These are phyloP conservation scores for Eucalyptus erythrocorys DNA, from an alignment of 345 rosid genomes.

Conservation along the genomic window DNA sequence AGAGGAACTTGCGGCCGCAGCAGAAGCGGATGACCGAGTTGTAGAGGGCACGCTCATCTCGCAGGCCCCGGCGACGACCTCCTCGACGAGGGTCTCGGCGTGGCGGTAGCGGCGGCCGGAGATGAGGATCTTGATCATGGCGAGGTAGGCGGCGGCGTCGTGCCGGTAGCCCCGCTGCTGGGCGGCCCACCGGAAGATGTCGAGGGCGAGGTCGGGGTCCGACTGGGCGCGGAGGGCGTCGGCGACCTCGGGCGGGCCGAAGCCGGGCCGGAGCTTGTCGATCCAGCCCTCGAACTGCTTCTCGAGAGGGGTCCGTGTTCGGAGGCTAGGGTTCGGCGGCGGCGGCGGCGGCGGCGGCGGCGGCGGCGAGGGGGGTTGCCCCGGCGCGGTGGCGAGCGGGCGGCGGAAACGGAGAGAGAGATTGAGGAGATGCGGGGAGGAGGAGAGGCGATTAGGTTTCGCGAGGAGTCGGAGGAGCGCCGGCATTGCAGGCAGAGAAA, in stretches of 20 bases:
- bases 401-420: neutral
- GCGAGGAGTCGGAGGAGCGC: neutral
- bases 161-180: constrained; percentile 66
- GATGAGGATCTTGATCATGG: constrained; percentile 47
- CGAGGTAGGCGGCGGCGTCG: constrained; percentile 48
- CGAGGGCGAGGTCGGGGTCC: constrained; percentile 82
- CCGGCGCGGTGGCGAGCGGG: neutral
- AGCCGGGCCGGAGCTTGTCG: constrained; percentile 70
- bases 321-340: constrained; percentile 1
- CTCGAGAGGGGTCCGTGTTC: constrained; percentile 65
- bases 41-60: constrained; percentile 57
- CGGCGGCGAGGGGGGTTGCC: neutral
- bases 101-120: constrained; percentile 56
- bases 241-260: constrained; percentile 58
- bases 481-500: neutral
- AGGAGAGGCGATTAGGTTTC: neutral
- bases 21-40: constrained; percentile 67
- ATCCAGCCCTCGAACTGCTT: constrained; percentile 78
- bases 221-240: constrained; percentile 58
- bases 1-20: constrained; percentile 62
- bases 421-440: neutral
- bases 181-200: constrained; percentile 92
- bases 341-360: neutral
- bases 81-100: constrained; percentile 63
- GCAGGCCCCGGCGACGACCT: constrained; percentile 85